Evolutionary conservation across 169 alveolate genomes (phyloP).

Genomic region (Cyclospora cayetanensis): DNA sequence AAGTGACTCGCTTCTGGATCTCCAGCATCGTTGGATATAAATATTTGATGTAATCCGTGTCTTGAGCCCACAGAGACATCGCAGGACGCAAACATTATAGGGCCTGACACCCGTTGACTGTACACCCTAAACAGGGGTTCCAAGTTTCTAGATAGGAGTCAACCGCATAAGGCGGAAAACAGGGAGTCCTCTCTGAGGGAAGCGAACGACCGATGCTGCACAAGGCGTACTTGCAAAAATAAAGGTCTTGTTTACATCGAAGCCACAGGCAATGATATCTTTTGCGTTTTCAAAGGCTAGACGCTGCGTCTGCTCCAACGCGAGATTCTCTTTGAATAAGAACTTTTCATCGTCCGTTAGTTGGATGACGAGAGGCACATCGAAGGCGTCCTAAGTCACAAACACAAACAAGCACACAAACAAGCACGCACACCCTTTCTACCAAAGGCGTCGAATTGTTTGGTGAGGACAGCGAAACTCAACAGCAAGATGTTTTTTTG

Average conservation of each 20-base stretch:
- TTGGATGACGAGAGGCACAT: conserved; percentile 98
- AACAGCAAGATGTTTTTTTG: neutral
- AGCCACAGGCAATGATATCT: conserved; percentile 99
- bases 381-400: conserved; percentile 92
- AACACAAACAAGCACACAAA: neutral
- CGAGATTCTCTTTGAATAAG: conserved; percentile 90
- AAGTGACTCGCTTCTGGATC: conserved; percentile 95
- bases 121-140: neutral
- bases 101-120: neutral
- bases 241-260: conserved; percentile 97
- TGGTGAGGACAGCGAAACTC: neutral
- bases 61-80: conserved; percentile 88
- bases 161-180: neutral
- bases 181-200: neutral
- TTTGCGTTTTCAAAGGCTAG: conserved; percentile 96
- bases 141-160: too few relatives aligned
- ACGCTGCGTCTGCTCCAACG: conserved; percentile 62
- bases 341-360: conserved; percentile 99
- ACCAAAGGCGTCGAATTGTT: neutral
- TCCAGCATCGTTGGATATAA: conserved; percentile 92
- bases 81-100: conserved; percentile 77
- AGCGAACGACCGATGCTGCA: neutral
- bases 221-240: conserved; percentile 85
- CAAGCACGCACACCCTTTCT: neutral
- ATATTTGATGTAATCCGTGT: conserved; percentile 73